Percentiles rank a stretch among this genome's conserved stretches.
phyloP scores from a whole-genome alignment of 2,329 filamentous ascomycete species.

The Dactylellina parvicollis region DNA sequence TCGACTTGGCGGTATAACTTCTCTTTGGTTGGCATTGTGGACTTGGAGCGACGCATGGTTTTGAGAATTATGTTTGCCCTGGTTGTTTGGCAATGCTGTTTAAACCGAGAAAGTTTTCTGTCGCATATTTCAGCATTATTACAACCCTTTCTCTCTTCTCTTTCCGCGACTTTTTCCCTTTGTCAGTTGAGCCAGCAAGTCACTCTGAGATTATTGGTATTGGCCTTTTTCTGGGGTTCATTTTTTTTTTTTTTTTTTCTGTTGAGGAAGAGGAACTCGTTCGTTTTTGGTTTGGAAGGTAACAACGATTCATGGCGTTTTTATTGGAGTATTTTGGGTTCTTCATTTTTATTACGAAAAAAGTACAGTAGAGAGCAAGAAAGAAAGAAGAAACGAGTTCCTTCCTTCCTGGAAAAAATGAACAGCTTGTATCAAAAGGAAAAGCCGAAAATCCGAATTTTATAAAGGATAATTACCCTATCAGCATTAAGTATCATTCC shows the following conservation, averaged over 20 bases:
- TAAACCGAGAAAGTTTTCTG: constrained; percentile 6
- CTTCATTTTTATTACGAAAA: constrained; percentile 9
- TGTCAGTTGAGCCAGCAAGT: constrained; percentile 8
- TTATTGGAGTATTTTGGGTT: constrained; percentile 32
- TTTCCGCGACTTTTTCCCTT: constrained; percentile 17
- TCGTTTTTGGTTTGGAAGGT: constrained; percentile 49
- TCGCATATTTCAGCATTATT: constrained; percentile 34
- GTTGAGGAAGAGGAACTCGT: constrained; percentile 43
- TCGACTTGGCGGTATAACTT: constrained; percentile 12
- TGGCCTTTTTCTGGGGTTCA: constrained; percentile 12
- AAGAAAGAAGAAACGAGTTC: constrained; percentile 29
- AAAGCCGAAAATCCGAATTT: constrained; percentile 11
- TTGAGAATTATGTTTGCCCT: constrained; percentile 31
- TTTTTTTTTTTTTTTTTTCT: constrained; percentile 12
- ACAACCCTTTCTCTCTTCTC: constrained; percentile 7
- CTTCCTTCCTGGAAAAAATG: constrained; percentile 18
- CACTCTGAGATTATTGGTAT: neutral
- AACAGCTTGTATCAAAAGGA: neutral
- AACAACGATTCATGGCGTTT: constrained; percentile 42
- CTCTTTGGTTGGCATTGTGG: neutral
- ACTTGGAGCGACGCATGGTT: constrained; percentile 15
- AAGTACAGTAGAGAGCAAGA: constrained; percentile 25
- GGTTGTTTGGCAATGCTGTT: constrained; percentile 1
- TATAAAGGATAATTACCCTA: constrained; percentile 34
- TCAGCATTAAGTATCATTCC: neutral